A percentile compares a stretch with the other conserved stretches of the same genome.
phyloP scores from a whole-genome alignment of 257 asterid species.

The Jacaranda copaia region DNA sequence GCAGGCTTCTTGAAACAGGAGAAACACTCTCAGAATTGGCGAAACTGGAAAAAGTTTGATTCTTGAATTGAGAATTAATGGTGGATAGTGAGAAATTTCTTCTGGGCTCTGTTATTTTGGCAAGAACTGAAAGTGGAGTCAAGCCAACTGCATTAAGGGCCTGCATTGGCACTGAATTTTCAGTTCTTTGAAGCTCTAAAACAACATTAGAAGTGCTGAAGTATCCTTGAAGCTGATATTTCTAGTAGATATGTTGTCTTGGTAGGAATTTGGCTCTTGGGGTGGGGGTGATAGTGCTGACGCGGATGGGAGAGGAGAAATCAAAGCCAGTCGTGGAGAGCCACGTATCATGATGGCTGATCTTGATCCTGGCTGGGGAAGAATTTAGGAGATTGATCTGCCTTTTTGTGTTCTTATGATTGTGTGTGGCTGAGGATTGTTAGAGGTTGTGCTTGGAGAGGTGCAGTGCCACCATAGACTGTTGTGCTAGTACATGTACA shows the following conservation, averaged over 20 bases:
- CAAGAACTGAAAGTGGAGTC: constrained; percentile 79
- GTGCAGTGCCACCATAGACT: constrained; percentile 31
- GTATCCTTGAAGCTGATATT: constrained; percentile 30
- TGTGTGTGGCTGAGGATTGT: constrained; percentile 65
- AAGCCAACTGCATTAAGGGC: constrained; percentile 79
- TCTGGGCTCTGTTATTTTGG: constrained; percentile 65
- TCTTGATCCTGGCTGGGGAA: constrained; percentile 19
- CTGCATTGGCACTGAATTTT: constrained; percentile 61
- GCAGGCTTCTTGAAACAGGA: constrained; percentile 50
- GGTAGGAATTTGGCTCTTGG: constrained; percentile 33
- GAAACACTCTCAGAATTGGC: background rate
- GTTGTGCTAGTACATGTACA: constrained; percentile 24
- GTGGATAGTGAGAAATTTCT: constrained; percentile 44
- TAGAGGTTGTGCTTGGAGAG: constrained; percentile 23
- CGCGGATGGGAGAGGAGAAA: constrained; percentile 38
- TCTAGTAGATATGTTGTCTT: constrained; percentile 8
- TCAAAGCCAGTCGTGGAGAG: constrained; percentile 42
- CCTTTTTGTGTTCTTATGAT: constrained; percentile 24
- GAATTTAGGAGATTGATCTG: constrained; percentile 37
- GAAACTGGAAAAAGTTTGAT: constrained; percentile 29
- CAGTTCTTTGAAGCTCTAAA: constrained; percentile 33
- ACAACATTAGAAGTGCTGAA: constrained; percentile 28
- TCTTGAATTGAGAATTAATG: constrained; percentile 48
- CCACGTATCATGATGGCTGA: constrained; percentile 55
- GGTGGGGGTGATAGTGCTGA: constrained; percentile 33